phyloP scores from a whole-genome alignment of 805 yeast species.

The Yamadazyma laniorum region DNA sequence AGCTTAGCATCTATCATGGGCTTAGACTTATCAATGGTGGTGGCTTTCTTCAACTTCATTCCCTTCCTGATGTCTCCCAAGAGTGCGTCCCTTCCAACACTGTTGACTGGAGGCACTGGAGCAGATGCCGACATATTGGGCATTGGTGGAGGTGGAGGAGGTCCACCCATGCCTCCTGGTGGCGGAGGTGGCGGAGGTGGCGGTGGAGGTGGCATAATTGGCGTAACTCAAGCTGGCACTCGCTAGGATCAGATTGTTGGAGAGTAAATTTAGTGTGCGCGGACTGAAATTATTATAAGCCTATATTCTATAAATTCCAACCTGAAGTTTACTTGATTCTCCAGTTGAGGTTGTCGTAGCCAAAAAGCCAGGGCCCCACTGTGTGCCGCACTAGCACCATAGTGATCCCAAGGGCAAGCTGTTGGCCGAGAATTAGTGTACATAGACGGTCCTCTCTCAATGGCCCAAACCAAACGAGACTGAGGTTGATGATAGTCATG shows the following conservation, averaged over 20 bases:
- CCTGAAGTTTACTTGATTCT: conserved; percentile 13
- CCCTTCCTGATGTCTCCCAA: conserved; percentile 80
- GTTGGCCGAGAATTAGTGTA: conserved; percentile 53
- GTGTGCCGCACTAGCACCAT: conserved; percentile 78
- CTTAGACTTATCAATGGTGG: conserved; percentile 45
- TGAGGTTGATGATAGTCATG: conserved; percentile 82
- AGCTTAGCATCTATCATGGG: conserved; percentile 54
- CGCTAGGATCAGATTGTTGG: too few species aligned
- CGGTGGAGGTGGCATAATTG: conserved; percentile 7
- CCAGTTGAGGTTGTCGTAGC: conserved; percentile 72
- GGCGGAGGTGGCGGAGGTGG: conserved; percentile 21
- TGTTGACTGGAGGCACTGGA: conserved; percentile 20
- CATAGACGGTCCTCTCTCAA: conserved; percentile 80
- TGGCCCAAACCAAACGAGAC: conserved; percentile 87
- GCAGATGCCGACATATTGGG: not conserved
- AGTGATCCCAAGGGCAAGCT: conserved; percentile 60
- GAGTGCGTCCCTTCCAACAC: conserved; percentile 45
- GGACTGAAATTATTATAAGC: too few species aligned
- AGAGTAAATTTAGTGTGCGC: too few species aligned
- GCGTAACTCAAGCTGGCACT: too few species aligned
- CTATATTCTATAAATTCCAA: too few species aligned
- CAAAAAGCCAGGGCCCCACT: conserved; percentile 82
- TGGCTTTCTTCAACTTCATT: conserved; percentile 38
- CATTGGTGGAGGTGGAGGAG: conserved; percentile 33
- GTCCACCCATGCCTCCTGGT: conserved; percentile 14